Evolutionary conservation across 1,284 basidiomycete species (phyloP).

Genomic region (Apiotrichum sp.): DNA sequence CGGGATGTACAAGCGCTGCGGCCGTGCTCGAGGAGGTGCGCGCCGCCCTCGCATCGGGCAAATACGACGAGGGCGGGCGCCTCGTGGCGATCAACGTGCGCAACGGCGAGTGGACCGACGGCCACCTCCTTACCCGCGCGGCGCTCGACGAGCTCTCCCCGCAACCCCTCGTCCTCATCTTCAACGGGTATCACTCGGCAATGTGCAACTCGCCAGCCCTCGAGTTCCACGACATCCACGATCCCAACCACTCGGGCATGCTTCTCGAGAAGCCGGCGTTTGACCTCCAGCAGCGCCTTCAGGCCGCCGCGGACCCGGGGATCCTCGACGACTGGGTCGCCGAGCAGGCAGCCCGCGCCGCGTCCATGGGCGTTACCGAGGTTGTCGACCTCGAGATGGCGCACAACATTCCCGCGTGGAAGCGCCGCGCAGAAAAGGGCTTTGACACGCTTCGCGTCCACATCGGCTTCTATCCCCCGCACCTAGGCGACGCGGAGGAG

Average conservation of each 20-base stretch:
- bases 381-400: constrained; percentile 43
- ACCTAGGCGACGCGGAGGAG: constrained; percentile 29
- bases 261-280: constrained; percentile 30
- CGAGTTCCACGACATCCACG: constrained; percentile 10
- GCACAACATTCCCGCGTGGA: constrained; percentile 29
- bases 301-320: constrained; percentile 18
- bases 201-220: constrained; percentile 30
- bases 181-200: constrained; percentile 36
- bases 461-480: constrained; percentile 35
- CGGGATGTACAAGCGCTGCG: constrained; percentile 16
- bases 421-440: constrained; percentile 22
- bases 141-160: constrained; percentile 22
- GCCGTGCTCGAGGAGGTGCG: constrained; percentile 18
- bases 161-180: constrained; percentile 30
- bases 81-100: constrained; percentile 25
- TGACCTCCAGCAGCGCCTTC: constrained; percentile 20
- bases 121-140: constrained; percentile 18
- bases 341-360: constrained; percentile 25
- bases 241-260: constrained; percentile 15
- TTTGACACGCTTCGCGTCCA: constrained; percentile 30
- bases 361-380: constrained; percentile 35
- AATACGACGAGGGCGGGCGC: constrained; percentile 16
- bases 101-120: constrained; percentile 30
- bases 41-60: constrained; percentile 14
- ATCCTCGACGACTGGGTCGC: constrained; percentile 25